A percentile compares a stretch with the other conserved stretches of the same genome.
These are phyloP conservation scores for Colletotrichum liriopes DNA, from an alignment of 2,329 filamentous ascomycete species.

Conservation along the genomic window DNA sequence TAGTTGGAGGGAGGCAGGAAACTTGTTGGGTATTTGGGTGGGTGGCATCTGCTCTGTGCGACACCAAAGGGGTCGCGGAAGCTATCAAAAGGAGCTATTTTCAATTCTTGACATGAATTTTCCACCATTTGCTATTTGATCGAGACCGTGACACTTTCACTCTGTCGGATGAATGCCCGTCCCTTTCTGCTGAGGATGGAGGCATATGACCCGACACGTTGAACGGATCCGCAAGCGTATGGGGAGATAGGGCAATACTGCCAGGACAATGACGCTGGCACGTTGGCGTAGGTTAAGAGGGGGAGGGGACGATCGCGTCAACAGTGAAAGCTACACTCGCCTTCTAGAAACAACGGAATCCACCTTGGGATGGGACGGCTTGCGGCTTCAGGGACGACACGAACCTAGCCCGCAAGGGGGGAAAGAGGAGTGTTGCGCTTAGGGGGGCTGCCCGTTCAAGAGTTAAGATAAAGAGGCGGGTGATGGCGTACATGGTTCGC, in stretches of 20 bases:
- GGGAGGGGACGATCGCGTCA: conserved; percentile 18
- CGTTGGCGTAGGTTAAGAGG: conserved; percentile 16
- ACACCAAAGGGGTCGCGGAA: conserved; percentile 16
- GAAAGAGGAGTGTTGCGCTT: not conserved
- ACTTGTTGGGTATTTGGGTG: conserved; percentile 29
- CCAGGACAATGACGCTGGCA: not conserved
- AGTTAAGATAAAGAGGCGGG: not conserved
- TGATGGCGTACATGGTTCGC: not conserved
- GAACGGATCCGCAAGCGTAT: not conserved
- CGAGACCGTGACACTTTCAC: not conserved
- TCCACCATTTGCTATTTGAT: conserved; percentile 13
- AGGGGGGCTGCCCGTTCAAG: not conserved
- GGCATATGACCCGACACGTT: conserved; percentile 3
- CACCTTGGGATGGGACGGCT: conserved; percentile 25
- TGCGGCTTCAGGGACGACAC: conserved; percentile 8
- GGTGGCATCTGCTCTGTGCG: conserved; percentile 22
- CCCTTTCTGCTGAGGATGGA: not conserved
- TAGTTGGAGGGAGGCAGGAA: conserved; percentile 11
- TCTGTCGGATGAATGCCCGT: not conserved
- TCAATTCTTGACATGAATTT: conserved; percentile 29
- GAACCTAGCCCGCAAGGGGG: conserved; percentile 16
- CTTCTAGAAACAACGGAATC: conserved; percentile 36
- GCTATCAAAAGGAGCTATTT: conserved; percentile 31
- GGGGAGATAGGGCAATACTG: conserved; percentile 18
- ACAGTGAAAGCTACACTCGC: conserved; percentile 3